A percentile compares a stretch with the other conserved stretches of the same genome.
Evolutionary conservation across 169 alveolate genomes (phyloP).

Genomic region (Cryptosporidium bovis): DNA sequence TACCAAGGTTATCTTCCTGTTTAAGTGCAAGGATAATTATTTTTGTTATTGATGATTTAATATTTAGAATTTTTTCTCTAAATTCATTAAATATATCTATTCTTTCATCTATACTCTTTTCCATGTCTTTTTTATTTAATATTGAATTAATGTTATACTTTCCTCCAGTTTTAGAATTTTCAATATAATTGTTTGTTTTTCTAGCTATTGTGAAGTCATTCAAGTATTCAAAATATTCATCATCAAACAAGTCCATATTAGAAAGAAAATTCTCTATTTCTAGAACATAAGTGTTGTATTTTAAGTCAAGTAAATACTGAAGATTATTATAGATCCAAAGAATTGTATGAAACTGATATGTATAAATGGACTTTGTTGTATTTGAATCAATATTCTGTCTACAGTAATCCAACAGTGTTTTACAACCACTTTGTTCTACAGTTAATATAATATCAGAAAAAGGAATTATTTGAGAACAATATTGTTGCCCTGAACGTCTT

Average conservation of each 20-base stretch:
- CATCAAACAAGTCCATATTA: slow-evolving; percentile 5
- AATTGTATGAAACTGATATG: slow-evolving; percentile 39
- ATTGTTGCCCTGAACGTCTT: slow-evolving; percentile 19
- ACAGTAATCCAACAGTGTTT: slow-evolving; percentile 52
- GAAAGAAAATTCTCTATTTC: slow-evolving; percentile 17
- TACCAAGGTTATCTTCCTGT: background rate
- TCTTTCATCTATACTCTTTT: background rate
- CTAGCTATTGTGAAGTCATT: slow-evolving; percentile 7
- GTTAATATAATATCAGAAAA: slow-evolving; percentile 10
- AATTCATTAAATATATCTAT: slow-evolving; percentile 7
- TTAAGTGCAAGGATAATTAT: slow-evolving; percentile 27
- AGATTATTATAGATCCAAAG: slow-evolving; percentile 50
- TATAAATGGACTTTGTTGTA: slow-evolving; percentile 21
- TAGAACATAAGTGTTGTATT: slow-evolving; percentile 8
- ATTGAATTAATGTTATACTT: slow-evolving; percentile 14
- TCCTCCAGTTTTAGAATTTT: background rate
- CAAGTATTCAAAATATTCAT: slow-evolving; percentile 21
- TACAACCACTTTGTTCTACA: slow-evolving; percentile 22
- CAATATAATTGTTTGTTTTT: background rate
- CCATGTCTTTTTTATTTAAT: background rate
- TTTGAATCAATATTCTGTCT: background rate
- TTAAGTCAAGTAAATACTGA: slow-evolving; percentile 18
- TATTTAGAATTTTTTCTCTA: slow-evolving; percentile 2
- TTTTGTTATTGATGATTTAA: slow-evolving; percentile 9
- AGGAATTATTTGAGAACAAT: background rate